Evolutionary conservation across 2,329 filamentous ascomycete genomes (phyloP), one percentile per base, ranked within the genome.

Genomic region (Aureobasidium subglaciale): DNA sequence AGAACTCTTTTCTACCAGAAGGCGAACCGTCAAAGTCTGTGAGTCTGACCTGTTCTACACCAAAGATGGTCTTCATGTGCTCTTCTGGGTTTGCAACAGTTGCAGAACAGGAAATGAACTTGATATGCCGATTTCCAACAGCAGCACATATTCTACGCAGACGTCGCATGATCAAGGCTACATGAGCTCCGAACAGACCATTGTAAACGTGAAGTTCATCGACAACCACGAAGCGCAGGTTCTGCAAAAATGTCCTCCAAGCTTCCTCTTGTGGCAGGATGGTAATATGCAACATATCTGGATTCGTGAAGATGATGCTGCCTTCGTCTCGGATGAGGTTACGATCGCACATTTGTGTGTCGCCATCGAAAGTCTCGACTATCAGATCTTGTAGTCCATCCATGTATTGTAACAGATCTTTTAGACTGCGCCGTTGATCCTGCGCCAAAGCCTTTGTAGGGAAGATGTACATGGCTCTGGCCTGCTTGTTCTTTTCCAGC

Each of bases 361-460:
- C 93, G 6, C 93, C 93, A 67, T 99, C 93, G 62, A 95, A 97
- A 0, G 93, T 96, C 66, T 96, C 93, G 2, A 96, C 89, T 16
- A 95, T 73, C 0, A 84, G 75, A 38, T 88, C 78, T 65, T 90
- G 84, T 20, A 97, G 71, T 0, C 84, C 85, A 1, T 86, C 81
- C 79, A 99, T 88, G 63, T 87, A 96, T 1, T 80, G 74, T 59
- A 97, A 75, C 66, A 97, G 80, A 53, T 96, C 90, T 64, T 88
- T 88, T 67, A 99, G 75, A 62, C 90, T 96, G 62, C 90, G 81
- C 63, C 86, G 84, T 70, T 99, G 93, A 70, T 99, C 93, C 68
- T 99, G 93, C 0, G 93, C 92, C 15, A 99, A 74, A 1, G 93
- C 93, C 71, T 99, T 99, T 0, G 93, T 99, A 0, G 93, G 93